Evolutionary conservation across 2,329 filamentous ascomycete genomes (phyloP).

Genomic region (Acrodontium crateriforme): DNA sequence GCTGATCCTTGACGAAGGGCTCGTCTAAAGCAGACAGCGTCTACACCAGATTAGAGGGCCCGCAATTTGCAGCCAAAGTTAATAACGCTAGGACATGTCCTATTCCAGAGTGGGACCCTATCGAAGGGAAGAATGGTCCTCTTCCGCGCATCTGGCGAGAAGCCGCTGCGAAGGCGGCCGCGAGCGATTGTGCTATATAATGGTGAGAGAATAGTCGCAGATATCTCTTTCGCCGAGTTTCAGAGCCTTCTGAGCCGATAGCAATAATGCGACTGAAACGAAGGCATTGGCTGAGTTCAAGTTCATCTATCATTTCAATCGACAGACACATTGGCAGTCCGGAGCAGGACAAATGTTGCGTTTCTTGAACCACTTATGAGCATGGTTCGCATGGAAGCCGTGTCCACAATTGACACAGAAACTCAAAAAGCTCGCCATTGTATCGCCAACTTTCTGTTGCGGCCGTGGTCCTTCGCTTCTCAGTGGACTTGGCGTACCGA

Average conservation of each 20-base stretch:
- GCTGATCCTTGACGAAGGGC: conserved; percentile 7
- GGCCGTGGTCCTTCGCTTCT: conserved; percentile 20
- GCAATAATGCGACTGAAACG: too few species aligned
- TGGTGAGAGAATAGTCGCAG: too few species aligned
- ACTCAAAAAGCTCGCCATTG: conserved; percentile 41
- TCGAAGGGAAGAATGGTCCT: too few species aligned
- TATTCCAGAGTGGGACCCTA: conserved; percentile 9
- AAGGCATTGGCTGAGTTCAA: too few species aligned
- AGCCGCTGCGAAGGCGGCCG: too few species aligned
- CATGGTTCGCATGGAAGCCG: conserved; percentile 50
- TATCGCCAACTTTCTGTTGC: conserved; percentile 21
- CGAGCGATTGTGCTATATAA: too few species aligned
- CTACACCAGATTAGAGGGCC: conserved; percentile 13
- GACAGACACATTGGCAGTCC: conserved; percentile 42
- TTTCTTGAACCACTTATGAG: conserved; percentile 45
- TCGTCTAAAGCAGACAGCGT: conserved; percentile 16
- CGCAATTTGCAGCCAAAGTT: conserved; percentile 8
- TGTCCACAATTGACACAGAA: conserved; percentile 52
- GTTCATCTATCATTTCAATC: too few species aligned
- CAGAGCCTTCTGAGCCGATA: too few species aligned
- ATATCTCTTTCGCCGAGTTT: too few species aligned
- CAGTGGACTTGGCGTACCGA: conserved; percentile 44
- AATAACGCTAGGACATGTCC: conserved; percentile 2
- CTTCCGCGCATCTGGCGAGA: too few species aligned
- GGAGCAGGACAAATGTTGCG: conserved; percentile 42